phyloP scores from a whole-genome alignment of 2,329 filamentous ascomycete species.

The Akanthomyces dipterigenus region DNA sequence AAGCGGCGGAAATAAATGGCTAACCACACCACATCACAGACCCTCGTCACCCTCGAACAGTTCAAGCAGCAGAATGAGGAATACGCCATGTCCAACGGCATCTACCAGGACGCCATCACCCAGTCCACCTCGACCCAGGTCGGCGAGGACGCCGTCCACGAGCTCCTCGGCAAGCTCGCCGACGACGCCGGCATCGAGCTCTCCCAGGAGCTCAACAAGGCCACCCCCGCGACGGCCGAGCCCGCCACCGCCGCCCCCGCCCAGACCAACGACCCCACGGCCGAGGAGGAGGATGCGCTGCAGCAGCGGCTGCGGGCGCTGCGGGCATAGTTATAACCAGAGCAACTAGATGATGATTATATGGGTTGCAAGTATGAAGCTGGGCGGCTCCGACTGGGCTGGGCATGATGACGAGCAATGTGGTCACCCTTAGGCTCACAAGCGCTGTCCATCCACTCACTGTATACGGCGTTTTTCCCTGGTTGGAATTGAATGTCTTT shows the following conservation, averaged over 20 bases:
- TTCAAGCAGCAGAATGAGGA: constrained; percentile 58
- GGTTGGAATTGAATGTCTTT: neutral
- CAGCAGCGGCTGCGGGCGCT: constrained; percentile 53
- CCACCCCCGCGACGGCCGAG: constrained; percentile 50
- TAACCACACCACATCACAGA: no score
- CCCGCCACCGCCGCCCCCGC: constrained; percentile 51
- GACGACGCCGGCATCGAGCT: constrained; percentile 84
- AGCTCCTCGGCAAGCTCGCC: constrained; percentile 75
- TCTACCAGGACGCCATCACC: constrained; percentile 80
- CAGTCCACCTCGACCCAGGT: constrained; percentile 68
- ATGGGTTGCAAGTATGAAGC: no score
- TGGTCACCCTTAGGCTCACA: neutral
- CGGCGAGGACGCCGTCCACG: constrained; percentile 78
- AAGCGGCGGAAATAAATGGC: no score
- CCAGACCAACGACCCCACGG: constrained; percentile 58
- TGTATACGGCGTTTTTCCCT: constrained; percentile 3
- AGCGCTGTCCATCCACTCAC: constrained; percentile 4
- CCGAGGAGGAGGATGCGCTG: constrained; percentile 73
- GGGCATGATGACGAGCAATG: neutral
- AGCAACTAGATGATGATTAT: no score
- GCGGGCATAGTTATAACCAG: constrained; percentile 38
- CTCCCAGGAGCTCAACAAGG: constrained; percentile 61
- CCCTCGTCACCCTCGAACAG: constrained; percentile 53
- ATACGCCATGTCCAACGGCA: constrained; percentile 59
- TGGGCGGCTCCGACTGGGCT: neutral